phyloP scores from a whole-genome alignment of 75 land plant species.

The Cupressus sempervirens region DNA sequence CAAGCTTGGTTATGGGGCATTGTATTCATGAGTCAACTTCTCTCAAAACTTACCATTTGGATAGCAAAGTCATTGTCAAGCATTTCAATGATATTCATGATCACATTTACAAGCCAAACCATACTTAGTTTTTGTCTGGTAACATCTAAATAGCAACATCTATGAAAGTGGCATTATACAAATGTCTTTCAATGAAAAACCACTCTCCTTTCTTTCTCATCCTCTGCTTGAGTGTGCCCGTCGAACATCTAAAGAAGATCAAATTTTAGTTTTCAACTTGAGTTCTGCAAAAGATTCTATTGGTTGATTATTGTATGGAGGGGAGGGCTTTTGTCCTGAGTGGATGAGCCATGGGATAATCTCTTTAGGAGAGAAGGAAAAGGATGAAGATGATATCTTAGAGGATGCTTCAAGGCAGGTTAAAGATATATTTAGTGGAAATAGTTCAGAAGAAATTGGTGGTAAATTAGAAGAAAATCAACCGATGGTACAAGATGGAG shows the following conservation, averaged over 20 bases:
- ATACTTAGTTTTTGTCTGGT: constrained; percentile 53
- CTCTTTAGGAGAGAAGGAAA: constrained; percentile 8
- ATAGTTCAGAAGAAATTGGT: constrained; percentile 6
- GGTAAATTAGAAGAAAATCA: constrained; percentile 9
- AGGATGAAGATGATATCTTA: constrained; percentile 14
- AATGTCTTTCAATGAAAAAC: constrained; percentile 31
- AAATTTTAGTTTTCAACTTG: background rate
- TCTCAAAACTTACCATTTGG: constrained; percentile 57
- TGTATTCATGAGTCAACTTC: constrained; percentile 66
- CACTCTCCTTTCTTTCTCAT: constrained; percentile 59
- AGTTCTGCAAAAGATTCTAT: background rate
- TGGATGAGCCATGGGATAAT: constrained; percentile 21
- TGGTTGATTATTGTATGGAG: constrained; percentile 7
- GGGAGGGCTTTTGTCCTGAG: constrained; percentile 19
- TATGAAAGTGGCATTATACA: constrained; percentile 30
- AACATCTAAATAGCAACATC: constrained; percentile 25
- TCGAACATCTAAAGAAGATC: background rate
- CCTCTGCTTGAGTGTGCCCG: constrained; percentile 87
- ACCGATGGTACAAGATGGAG: constrained; percentile 4
- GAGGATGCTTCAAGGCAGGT: constrained; percentile 10
- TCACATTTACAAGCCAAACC: constrained; percentile 48
- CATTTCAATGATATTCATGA: constrained; percentile 46
- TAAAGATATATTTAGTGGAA: background rate
- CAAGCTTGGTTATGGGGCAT: constrained; percentile 87
- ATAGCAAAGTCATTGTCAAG: constrained; percentile 54